A percentile compares a stretch with the other conserved stretches of the same genome.
phyloP scores from a whole-genome alignment of 2,329 filamentous ascomycete genomes.

The Fusarium napiforme region DNA sequence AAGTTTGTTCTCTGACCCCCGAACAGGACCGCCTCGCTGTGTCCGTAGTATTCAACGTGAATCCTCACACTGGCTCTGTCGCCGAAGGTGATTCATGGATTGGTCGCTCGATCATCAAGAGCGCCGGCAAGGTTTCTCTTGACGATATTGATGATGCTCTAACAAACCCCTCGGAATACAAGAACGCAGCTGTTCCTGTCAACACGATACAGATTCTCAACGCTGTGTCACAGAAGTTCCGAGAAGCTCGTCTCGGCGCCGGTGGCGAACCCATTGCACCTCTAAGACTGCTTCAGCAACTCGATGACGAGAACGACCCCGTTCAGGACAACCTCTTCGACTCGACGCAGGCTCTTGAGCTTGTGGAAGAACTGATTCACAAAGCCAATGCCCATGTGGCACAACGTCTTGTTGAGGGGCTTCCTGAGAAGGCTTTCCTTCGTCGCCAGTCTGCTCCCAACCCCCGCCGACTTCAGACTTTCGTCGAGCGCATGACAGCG shows the following conservation, averaged over 20 bases:
- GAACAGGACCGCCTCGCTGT: slow-evolving; percentile 91
- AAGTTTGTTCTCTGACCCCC: slow-evolving; percentile 87
- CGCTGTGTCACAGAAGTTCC: slow-evolving; percentile 88
- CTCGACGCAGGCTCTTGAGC: slow-evolving; percentile 86
- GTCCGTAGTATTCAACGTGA: slow-evolving; percentile 92
- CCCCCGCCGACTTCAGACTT: slow-evolving; percentile 86
- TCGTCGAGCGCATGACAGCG: slow-evolving; percentile 91
- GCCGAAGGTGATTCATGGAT: slow-evolving; percentile 92
- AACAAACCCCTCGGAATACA: slow-evolving; percentile 68
- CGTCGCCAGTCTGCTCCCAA: slow-evolving; percentile 89
- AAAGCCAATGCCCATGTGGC: slow-evolving; percentile 92
- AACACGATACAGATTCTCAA: slow-evolving; percentile 86
- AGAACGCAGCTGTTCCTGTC: slow-evolving; percentile 72
- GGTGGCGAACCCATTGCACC: slow-evolving; percentile 83
- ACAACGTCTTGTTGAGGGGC: slow-evolving; percentile 78
- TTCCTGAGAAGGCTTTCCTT: slow-evolving; percentile 93
- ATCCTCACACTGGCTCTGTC: slow-evolving; percentile 80
- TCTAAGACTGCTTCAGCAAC: slow-evolving; percentile 88
- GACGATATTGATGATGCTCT: slow-evolving; percentile 87
- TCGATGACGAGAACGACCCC: slow-evolving; percentile 97
- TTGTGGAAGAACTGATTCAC: slow-evolving; percentile 94
- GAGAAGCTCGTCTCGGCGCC: slow-evolving; percentile 85
- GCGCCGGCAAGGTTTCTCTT: slow-evolving; percentile 84
- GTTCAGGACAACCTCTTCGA: slow-evolving; percentile 97
- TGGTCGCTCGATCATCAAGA: slow-evolving; percentile 93